Percentiles rank a stretch among this genome's conserved stretches.
These are phyloP conservation scores for Russula lepida DNA, from an alignment of 768 basidiomycete species.

Conservation along the genomic window DNA sequence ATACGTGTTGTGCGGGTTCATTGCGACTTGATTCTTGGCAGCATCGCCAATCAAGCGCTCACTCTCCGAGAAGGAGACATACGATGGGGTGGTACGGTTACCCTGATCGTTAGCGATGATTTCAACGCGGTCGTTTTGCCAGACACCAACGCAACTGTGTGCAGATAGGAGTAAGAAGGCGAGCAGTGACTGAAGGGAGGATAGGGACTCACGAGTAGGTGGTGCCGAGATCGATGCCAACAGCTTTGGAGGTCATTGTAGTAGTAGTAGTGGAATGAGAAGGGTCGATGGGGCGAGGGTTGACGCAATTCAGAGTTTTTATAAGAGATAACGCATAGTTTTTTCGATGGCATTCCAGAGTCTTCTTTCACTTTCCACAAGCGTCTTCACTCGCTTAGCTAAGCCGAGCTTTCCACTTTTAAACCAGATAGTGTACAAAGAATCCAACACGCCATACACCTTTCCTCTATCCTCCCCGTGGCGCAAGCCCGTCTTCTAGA, in stretches of 20 bases:
- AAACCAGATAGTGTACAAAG: constrained; percentile 6
- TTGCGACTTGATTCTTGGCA: constrained; percentile 96
- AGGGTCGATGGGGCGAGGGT: constrained; percentile 15
- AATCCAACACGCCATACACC: background rate
- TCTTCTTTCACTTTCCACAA: constrained; percentile 22
- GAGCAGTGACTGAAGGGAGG: background rate
- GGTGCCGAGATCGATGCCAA: constrained; percentile 87
- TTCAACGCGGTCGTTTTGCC: constrained; percentile 99
- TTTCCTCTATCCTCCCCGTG: constrained; percentile 3
- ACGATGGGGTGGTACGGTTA: constrained; percentile 92
- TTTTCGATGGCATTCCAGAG: constrained; percentile 25
- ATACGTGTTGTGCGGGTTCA: constrained; percentile 93
- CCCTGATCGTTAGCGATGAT: constrained; percentile 96
- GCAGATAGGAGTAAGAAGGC: constrained; percentile 6
- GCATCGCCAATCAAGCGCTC: constrained; percentile 99
- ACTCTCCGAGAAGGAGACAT: constrained; percentile 88
- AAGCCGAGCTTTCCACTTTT: background rate
- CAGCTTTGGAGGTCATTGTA: constrained; percentile 48
- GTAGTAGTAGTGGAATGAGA: constrained; percentile 19
- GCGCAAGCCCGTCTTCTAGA: constrained; percentile 38
- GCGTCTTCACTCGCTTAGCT: constrained; percentile 12
- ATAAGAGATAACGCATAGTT: constrained; percentile 23
- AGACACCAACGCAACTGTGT: constrained; percentile 92
- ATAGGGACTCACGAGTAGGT: constrained; percentile 71
- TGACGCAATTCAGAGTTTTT: constrained; percentile 2